Base-by-base conservation (phyloP, 305 asterid genomes). In the Fraxinus floribunda region DNA sequence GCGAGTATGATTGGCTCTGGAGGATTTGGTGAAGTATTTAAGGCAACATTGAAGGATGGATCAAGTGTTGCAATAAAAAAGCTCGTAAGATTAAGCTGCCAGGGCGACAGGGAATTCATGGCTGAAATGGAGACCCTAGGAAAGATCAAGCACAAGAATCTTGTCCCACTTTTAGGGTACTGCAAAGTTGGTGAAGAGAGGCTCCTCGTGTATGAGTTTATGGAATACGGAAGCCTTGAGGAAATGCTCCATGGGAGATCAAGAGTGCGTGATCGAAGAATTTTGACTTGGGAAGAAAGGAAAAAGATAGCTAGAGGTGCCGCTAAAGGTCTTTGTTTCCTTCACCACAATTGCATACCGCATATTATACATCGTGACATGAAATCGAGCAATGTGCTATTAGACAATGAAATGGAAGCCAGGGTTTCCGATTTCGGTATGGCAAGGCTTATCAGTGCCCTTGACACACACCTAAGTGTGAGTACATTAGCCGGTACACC, bases 91-190 rank as follows among this genome's bases (percentile, higher is more conserved):
- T 30, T 95, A 18, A 92, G 97, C 79, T 88, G 97, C 77, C 98
- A 93, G 41, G 98, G 98, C 0, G 98, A 95, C 78, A 79, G 98
- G 0, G 97, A 94, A 62, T 94, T 94, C 91, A 94, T 92, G 97
- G 97, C 98, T 3, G 98, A 95, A 79, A 95, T 95, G 98, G 98
- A 95, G 78, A 95, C 98, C 0, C 85, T 95, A 0, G 98, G 98
- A 8, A 95, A 95, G 81, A 95, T 95, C 88, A 95, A 93, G 86
- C 98, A 95, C 85, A 90, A 71, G 85, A 95, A 95, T 62, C 94
- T 95, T 11, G 98, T 95, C 15, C 98, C 97, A 0, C 86, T 95
- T 0, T 79, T 94, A 0, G 98, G 98, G 1, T 94, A 94, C 77
- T 94, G 98, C 90, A 94, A 94, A 38, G 81, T 94, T 26, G 98